phyloP scores from a whole-genome alignment of 257 asterid species.

The Scutellaria barbata region DNA sequence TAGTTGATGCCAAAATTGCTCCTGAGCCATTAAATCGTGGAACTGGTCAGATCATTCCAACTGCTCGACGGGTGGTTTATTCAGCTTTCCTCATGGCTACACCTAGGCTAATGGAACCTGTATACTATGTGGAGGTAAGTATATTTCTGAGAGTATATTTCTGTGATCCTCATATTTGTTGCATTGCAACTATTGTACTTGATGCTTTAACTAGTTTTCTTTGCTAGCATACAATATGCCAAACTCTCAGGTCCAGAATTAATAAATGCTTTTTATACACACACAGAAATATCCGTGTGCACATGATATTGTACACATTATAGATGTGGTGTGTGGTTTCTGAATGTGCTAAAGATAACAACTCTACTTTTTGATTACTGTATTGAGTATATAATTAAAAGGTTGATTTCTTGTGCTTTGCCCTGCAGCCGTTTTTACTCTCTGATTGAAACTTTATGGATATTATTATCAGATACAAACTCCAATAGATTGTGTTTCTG shows the following conservation, averaged over 20 bases:
- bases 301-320: background rate
- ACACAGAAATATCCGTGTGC: background rate
- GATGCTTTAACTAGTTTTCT: background rate
- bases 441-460: conserved; percentile 33
- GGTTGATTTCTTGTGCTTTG: background rate
- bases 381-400: background rate
- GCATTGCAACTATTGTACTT: background rate
- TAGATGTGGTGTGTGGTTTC: background rate
- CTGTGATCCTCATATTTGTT: conserved; percentile 15
- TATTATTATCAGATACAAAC: conserved; percentile 78
- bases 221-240: conserved; percentile 4
- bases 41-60: conserved; percentile 97
- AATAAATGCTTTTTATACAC: background rate
- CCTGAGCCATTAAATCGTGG: conserved; percentile 97
- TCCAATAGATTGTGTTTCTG: conserved; percentile 96
- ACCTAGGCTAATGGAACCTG: conserved; percentile 97
- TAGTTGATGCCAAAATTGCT: conserved; percentile 95
- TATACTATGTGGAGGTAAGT: conserved; percentile 85
- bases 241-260: background rate
- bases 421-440: conserved; percentile 7
- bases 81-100: conserved; percentile 98
- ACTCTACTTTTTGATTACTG: background rate
- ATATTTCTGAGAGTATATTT: conserved; percentile 24
- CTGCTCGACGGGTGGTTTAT: conserved; percentile 98
- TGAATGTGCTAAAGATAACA: background rate